Base-by-base conservation (phyloP, 106 monocot genomes). In the Dendrobium nobile region DNA sequence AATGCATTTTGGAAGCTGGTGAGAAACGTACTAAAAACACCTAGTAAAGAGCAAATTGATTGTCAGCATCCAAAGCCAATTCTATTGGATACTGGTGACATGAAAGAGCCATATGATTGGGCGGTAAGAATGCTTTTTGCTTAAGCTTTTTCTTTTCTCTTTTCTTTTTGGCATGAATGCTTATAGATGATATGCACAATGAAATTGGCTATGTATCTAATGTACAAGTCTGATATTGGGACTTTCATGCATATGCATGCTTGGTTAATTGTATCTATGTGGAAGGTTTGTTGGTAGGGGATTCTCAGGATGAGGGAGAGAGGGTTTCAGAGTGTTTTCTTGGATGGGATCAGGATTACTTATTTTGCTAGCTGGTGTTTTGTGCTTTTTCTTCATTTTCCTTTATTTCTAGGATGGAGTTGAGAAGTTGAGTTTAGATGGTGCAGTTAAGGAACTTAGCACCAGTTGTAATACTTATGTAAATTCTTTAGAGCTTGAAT, bases 21-120 rank as follows among this genome's bases (percentile, higher is more conserved):
- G 74, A 86, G 96, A 54, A 85, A 91, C 55, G 11, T 94, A 54
- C 82, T 97, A 67, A 94, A 92, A 85, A 84, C 48, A 75, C 97
- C 97, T 77, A 79, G 82, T 70, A 80, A 89, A 75, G 86, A 87
- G 67, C 97, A 97, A 83, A 81, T 90, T 19, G 82, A 83, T 19
- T 97, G 97, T 81, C 97, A 97, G 64, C 70, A 81, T 74, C 97
- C 94, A 33, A 97, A 97, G 81, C 94, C 97, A 33, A 88, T 97
- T 83, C 88, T 97, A 80, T 85, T 97, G n/a, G 92, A 92, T 75
- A 94, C 94, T 70, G 97, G 97, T 80, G 97, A 97, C 80, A 97
- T 97, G 97, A 89, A 84, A 75, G 24, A 77, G 73, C 97, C 97
- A 48, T 97, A 97, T 91, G 86, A 82, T 55, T 97, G 97, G 97